Evolutionary conservation across 2,329 filamentous ascomycete species (phyloP), one percentile per base, ranked within the genome.

Genomic region (Huntiella omanensis): DNA sequence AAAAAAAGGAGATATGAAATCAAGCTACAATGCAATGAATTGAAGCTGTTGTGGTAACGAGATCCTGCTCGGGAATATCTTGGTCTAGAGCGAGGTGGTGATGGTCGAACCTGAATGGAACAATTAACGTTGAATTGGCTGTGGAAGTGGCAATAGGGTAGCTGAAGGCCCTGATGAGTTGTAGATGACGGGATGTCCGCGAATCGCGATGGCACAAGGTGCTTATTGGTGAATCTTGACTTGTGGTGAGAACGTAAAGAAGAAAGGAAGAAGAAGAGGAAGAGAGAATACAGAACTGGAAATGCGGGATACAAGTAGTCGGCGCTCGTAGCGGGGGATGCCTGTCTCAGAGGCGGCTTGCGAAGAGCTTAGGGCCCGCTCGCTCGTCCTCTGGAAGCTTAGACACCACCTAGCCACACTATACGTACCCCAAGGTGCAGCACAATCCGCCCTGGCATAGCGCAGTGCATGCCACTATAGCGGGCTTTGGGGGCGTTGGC

Each of bases 141-240:
- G 36, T 48, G 48, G 45, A 43, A 33, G 45, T 49, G 47, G 44
- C 70, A 74, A 70, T 66, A 86, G 82, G 82, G 82, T 86, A 83
- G 82, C 82, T 86, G 75, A 66, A 81, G 84, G 82, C 82, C 82
- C 82, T 86, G 86, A 81, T 77, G 64, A 64, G 59, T 59, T 58
- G 59, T 61, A 59, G 54, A 57, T 55, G 53, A 53, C 52, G 52
- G 59, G 61, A 60, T 62, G 60, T 64, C 62, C 60, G 58, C 58
- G 59, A 50, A 48, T 46, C 49, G 51, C 51, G 49, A 49, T 52
- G 51, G 50, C 51, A 52, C 51, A 52, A 52, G 51, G 46, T 48
- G 49, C 42, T 50, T 13, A 19, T 39, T 28, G 33, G 48, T 43
- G 43, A 47, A 47, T 44, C 51, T 54, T 54, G 55, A 57, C 59